phyloP scores from a whole-genome alignment of 441 rosid genomes.

The Euphorbia schlechtendalii region DNA sequence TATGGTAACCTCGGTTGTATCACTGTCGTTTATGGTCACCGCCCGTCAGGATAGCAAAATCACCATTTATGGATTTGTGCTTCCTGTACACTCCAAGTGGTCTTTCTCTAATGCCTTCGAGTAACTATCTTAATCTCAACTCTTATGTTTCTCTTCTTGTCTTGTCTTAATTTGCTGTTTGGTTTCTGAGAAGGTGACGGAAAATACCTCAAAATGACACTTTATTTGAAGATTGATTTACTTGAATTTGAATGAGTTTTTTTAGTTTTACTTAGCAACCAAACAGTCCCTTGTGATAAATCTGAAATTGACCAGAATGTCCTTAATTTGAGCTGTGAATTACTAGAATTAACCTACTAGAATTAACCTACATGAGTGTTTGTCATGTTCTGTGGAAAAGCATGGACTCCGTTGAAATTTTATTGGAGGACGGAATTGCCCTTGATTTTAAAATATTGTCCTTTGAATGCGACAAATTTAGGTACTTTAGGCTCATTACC shows the following conservation, averaged over 20 bases:
- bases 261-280: background rate
- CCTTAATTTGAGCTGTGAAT: constrained; percentile 2
- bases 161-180: constrained; percentile 7
- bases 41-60: constrained; percentile 48
- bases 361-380: constrained; percentile 11
- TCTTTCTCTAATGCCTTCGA: constrained; percentile 64
- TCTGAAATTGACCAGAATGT: background rate
- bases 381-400: constrained; percentile 15
- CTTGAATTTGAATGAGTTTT: too few species aligned
- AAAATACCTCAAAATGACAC: constrained; percentile 6
- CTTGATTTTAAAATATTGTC: constrained; percentile 4
- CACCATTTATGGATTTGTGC: constrained; percentile 54
- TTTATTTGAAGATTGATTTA: background rate
- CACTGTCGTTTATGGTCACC: constrained; percentile 59
- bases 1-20: constrained; percentile 44
- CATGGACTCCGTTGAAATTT: background rate
- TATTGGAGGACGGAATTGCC: constrained; percentile 8
- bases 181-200: constrained; percentile 13
- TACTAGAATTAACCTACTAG: constrained; percentile 8
- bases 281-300: constrained; percentile 5
- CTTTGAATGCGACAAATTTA: constrained; percentile 6
- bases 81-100: constrained; percentile 63
- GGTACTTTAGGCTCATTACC: constrained; percentile 12
- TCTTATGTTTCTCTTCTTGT: background rate
- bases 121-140: constrained; percentile 33